A percentile compares a stretch with the other conserved stretches of the same genome.
Evolutionary conservation across 371 early-diverging fungal species (phyloP).

Genomic region (Syncephalis plumigaleata): DNA sequence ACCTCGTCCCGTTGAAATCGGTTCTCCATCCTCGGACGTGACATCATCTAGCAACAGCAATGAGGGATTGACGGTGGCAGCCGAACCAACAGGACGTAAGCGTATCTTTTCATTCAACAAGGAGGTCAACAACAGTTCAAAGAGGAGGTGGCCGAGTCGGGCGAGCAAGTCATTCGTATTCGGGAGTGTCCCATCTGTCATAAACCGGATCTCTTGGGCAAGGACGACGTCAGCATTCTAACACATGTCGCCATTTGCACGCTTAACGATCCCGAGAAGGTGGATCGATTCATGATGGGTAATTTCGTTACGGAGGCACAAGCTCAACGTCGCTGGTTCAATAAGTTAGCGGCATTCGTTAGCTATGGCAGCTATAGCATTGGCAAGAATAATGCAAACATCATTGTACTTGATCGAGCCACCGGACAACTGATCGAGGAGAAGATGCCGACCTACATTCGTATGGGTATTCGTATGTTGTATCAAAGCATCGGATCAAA

Average conservation of each 20-base stretch:
- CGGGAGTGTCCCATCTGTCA: constrained; percentile 55
- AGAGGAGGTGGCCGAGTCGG: constrained; percentile 11
- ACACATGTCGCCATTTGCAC: constrained; percentile 63
- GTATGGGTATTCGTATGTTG: constrained; percentile 65
- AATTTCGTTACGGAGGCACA: constrained; percentile 61
- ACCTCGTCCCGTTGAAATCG: neutral
- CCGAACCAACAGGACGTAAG: neutral
- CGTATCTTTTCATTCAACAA: no score
- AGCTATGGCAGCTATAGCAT: constrained; percentile 54
- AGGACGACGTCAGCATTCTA: constrained; percentile 51
- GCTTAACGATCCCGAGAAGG: constrained; percentile 37
- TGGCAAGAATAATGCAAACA: constrained; percentile 60
- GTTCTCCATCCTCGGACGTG: no score
- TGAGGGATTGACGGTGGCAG: neutral
- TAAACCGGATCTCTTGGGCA: constrained; percentile 28
- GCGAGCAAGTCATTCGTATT: constrained; percentile 7
- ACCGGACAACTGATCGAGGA: constrained; percentile 66
- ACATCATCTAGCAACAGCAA: neutral
- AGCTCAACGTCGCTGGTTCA: constrained; percentile 66
- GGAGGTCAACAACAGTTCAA: neutral
- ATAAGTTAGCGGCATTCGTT: constrained; percentile 51
- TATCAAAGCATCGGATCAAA: constrained; percentile 34
- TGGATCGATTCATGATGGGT: constrained; percentile 49
- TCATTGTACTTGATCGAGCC: constrained; percentile 54
- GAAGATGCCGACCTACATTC: constrained; percentile 65